Evolutionary conservation across 805 yeast species (phyloP).

Genomic region (Yarrowia sp.): DNA sequence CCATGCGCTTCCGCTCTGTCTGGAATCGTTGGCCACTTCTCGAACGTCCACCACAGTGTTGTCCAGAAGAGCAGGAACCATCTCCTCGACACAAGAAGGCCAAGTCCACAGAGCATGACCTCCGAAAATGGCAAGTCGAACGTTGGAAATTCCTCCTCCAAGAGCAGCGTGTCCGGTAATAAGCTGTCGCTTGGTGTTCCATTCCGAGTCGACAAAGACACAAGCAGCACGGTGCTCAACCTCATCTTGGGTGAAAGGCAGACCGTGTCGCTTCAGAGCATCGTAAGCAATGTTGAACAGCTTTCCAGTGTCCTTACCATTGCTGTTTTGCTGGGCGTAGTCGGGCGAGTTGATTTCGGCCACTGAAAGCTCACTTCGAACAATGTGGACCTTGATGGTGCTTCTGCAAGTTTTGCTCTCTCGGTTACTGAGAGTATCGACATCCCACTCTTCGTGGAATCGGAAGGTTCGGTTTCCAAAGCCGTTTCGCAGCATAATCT

Average conservation of each 20-base stretch:
- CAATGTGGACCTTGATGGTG: slow-evolving; percentile 78
- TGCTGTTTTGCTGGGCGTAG: slow-evolving; percentile 82
- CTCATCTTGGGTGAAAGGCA: slow-evolving; percentile 56
- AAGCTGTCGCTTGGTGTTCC: slow-evolving; percentile 66
- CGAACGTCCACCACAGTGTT: slow-evolving; percentile 63
- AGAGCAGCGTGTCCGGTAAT: slow-evolving; percentile 90
- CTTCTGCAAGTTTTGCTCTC: slow-evolving; percentile 56
- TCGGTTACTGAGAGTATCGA: slow-evolving; percentile 60
- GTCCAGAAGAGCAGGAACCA: slow-evolving; percentile 74
- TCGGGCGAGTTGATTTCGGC: slow-evolving; percentile 78
- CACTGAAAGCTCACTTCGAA: slow-evolving; percentile 69
- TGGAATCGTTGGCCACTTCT: slow-evolving; percentile 90
- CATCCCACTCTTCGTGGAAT: slow-evolving; percentile 69
- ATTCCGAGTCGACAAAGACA: slow-evolving; percentile 81
- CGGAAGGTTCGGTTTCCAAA: slow-evolving; percentile 80
- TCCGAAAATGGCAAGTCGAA: slow-evolving; percentile 89
- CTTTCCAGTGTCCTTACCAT: slow-evolving; percentile 76
- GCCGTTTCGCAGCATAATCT: slow-evolving; percentile 81
- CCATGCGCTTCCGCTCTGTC: slow-evolving; percentile 87
- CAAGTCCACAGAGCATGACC: slow-evolving; percentile 90
- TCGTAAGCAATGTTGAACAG: slow-evolving; percentile 80
- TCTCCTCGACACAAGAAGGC: slow-evolving; percentile 82
- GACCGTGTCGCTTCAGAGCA: slow-evolving; percentile 65
- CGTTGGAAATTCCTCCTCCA: slow-evolving; percentile 80
- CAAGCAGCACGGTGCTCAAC: slow-evolving; percentile 82